A percentile compares a stretch with the other conserved stretches of the same genome.
Evolutionary conservation across 2,329 filamentous ascomycete genomes (phyloP).

Genomic region (Lachnellula occidentalis): DNA sequence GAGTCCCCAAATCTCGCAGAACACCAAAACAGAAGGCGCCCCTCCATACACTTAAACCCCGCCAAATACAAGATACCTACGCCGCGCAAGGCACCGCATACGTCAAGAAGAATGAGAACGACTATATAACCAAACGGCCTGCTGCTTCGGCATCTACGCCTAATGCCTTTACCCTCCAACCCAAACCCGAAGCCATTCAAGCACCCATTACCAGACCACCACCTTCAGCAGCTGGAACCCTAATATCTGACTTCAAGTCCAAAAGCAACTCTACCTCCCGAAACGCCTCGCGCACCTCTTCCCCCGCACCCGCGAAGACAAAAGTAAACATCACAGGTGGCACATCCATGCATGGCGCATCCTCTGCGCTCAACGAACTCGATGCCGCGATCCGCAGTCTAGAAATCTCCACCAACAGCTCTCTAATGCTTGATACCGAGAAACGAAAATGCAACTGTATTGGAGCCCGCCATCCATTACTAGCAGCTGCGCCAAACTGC

Average conservation of each 20-base stretch:
- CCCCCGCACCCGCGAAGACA: constrained; percentile 46
- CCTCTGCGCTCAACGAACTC: constrained; percentile 64
- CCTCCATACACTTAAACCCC: constrained; percentile 59
- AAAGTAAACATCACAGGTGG: constrained; percentile 73
- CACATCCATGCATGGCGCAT: constrained; percentile 75
- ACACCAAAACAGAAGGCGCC: constrained; percentile 54
- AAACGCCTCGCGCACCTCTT: constrained; percentile 42
- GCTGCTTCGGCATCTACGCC: constrained; percentile 34
- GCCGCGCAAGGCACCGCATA: constrained; percentile 59
- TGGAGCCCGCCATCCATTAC: constrained; percentile 78
- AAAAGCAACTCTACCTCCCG: constrained; percentile 46
- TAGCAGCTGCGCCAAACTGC: constrained; percentile 90
- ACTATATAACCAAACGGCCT: constrained; percentile 58
- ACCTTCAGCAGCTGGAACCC: constrained; percentile 64
- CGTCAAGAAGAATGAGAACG: constrained; percentile 64
- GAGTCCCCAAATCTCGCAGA: constrained; percentile 45
- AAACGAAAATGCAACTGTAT: constrained; percentile 80
- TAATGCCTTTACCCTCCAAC: constrained; percentile 36
- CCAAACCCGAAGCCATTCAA: constrained; percentile 48
- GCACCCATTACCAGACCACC: constrained; percentile 33
- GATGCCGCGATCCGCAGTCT: constrained; percentile 81
- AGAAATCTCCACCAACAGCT: constrained; percentile 87
- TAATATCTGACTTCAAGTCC: constrained; percentile 73
- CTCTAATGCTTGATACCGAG: constrained; percentile 50
- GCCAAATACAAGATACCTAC: constrained; percentile 58